Evolutionary conservation across 176 grass and related monocot genomes (phyloP).

Genomic region (Poa pratensis): DNA sequence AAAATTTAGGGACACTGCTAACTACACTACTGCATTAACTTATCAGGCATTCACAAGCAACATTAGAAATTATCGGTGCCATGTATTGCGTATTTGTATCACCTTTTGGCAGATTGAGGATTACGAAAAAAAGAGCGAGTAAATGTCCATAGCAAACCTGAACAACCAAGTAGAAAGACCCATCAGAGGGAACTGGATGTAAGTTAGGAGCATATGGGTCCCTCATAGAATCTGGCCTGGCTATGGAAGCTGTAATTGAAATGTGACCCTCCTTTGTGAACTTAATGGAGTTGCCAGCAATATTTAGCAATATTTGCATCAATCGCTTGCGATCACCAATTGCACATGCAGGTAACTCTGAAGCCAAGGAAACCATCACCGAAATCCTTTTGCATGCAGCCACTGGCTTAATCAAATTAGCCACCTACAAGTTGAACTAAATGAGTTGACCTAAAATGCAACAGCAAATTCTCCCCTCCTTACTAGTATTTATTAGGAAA

Average conservation of each 20-base stretch:
- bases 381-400: constrained; percentile 73
- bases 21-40: constrained; percentile 26
- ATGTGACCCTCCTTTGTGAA: constrained; percentile 89
- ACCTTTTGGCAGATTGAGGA: neutral
- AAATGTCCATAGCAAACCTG: constrained; percentile 57
- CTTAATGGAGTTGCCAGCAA: constrained; percentile 86
- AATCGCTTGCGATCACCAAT: constrained; percentile 84
- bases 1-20: neutral
- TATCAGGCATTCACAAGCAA: constrained; percentile 9
- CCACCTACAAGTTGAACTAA: constrained; percentile 52
- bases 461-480: neutral
- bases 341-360: constrained; percentile 70
- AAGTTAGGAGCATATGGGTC: constrained; percentile 71
- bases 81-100: neutral
- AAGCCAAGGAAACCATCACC: constrained; percentile 62
- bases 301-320: constrained; percentile 86
- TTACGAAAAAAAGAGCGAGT: neutral
- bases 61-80: neutral
- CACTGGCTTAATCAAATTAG: constrained; percentile 76
- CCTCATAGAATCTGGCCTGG: constrained; percentile 60
- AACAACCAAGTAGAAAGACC: constrained; percentile 75
- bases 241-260: constrained; percentile 66
- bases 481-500: constrained; percentile 24
- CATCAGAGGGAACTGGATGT: constrained; percentile 65
- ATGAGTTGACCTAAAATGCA: constrained; percentile 36